phyloP scores from a whole-genome alignment of 1,284 basidiomycete species.

The Neonothopanus nambi region DNA sequence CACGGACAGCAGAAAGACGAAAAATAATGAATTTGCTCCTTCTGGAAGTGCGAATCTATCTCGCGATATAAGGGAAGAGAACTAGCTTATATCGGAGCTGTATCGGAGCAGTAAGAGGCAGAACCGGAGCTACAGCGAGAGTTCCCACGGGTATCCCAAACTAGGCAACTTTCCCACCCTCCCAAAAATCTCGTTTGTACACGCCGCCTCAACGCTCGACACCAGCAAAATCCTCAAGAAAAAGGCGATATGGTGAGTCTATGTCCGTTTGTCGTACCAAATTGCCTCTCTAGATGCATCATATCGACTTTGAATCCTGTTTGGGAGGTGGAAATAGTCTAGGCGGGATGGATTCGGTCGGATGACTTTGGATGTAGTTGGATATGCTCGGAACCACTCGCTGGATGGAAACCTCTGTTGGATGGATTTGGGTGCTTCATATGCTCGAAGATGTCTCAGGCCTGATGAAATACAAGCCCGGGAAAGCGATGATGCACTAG shows the following conservation, averaged over 20 bases:
- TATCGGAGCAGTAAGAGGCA: no score
- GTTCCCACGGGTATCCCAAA: no score
- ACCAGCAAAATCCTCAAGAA: conserved; percentile 37
- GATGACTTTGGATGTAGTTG: conserved; percentile 14
- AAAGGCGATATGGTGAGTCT: conserved; percentile 43
- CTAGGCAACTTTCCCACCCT: no score
- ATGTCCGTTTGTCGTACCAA: conserved; percentile 3
- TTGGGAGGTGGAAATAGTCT: conserved; percentile 32
- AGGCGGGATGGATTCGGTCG: conserved; percentile 29
- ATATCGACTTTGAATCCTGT: conserved; percentile 19
- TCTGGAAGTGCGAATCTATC: no score
- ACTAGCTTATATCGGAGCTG: no score
- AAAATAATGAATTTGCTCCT: no score
- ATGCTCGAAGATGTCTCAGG: background rate
- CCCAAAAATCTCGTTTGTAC: background rate
- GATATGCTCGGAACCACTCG: no score
- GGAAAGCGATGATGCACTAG: no score
- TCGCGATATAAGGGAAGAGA: no score
- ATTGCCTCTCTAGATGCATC: background rate
- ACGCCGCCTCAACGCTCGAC: background rate
- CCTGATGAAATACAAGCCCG: background rate
- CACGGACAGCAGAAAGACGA: no score
- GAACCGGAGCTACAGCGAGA: no score
- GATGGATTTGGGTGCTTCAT: conserved; percentile 2
- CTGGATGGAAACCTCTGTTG: conserved; percentile 31